Evolutionary conservation across 805 yeast species (phyloP).

Genomic region (Komagataella ulmi): DNA sequence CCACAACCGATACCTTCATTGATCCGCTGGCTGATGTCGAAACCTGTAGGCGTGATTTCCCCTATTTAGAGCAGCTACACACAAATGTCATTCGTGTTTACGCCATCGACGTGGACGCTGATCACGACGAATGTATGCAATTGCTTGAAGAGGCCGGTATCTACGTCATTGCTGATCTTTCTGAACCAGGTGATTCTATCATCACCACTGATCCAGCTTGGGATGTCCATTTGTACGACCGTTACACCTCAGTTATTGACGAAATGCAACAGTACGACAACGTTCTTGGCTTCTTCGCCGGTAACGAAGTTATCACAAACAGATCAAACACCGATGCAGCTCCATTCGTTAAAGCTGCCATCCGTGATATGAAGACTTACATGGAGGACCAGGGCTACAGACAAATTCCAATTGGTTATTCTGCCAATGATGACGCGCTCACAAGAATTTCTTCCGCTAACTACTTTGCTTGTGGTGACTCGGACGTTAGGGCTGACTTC

Average conservation of each 20-base stretch:
- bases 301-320: conserved; percentile 91
- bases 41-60: conserved; percentile 72
- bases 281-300: conserved; percentile 90
- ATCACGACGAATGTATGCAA: conserved; percentile 72
- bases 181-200: conserved; percentile 74
- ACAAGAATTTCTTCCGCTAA: conserved; percentile 72
- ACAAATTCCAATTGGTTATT: conserved; percentile 84
- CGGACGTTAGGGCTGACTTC: conserved; percentile 54
- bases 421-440: conserved; percentile 78
- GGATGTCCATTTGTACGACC: conserved; percentile 55
- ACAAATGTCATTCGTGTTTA: conserved; percentile 80
- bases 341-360: conserved; percentile 90
- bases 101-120: conserved; percentile 58
- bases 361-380: conserved; percentile 77
- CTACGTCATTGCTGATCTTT: conserved; percentile 80
- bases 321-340: conserved; percentile 76
- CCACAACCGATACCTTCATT: conserved; percentile 20
- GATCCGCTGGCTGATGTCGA: conserved; percentile 71
- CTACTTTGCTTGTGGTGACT: conserved; percentile 76
- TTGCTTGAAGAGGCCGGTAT: conserved; percentile 75
- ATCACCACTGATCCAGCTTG: conserved; percentile 68
- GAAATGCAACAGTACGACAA: conserved; percentile 64
- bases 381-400: conserved; percentile 57
- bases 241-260: conserved; percentile 80
- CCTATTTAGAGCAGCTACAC: conserved; percentile 52